phyloP scores from a whole-genome alignment of 2,329 filamentous ascomycete genomes.

The Neoscytalidium dimidiatum region DNA sequence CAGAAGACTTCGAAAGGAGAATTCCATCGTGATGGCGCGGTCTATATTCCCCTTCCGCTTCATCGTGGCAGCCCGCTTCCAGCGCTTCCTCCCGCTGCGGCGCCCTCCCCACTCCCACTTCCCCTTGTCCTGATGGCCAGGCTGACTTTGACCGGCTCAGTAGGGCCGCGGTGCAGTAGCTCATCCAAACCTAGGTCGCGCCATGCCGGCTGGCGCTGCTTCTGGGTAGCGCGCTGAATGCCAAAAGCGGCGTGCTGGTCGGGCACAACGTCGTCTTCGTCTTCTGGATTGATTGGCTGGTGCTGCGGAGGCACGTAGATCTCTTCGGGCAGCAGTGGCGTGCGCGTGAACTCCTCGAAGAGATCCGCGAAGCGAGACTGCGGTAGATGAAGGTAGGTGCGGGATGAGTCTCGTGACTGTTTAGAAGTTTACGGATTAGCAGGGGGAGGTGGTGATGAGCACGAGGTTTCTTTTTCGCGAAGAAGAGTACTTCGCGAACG shows the following conservation, averaged over 20 bases:
- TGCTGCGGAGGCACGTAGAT: conserved; percentile 80
- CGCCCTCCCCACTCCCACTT: conserved; percentile 11
- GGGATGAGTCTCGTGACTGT: conserved; percentile 69
- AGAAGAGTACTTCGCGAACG: background rate
- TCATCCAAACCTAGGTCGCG: conserved; percentile 74
- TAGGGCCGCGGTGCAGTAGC: conserved; percentile 67
- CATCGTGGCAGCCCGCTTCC: conserved; percentile 20
- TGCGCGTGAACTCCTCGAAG: conserved; percentile 61
- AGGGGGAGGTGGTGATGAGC: background rate
- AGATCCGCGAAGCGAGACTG: conserved; percentile 72
- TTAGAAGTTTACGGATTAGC: conserved; percentile 6
- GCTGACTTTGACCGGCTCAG: conserved; percentile 23
- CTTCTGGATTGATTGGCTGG: conserved; percentile 82
- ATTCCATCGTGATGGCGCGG: too few species aligned
- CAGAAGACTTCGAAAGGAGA: too few species aligned
- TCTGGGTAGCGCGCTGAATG: conserved; percentile 78
- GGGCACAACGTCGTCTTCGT: conserved; percentile 85
- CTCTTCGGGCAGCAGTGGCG: conserved; percentile 60
- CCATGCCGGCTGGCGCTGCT: conserved; percentile 71
- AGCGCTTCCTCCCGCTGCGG: background rate
- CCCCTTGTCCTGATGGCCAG: conserved; percentile 6
- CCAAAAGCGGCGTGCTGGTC: conserved; percentile 88
- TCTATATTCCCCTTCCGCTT: too few species aligned
- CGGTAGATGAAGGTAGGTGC: conserved; percentile 77
- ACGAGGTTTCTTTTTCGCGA: background rate